Conservation (phyloP, 495 filamentous ascomycete genomes). For the Glarea lozoyensis region DNA sequence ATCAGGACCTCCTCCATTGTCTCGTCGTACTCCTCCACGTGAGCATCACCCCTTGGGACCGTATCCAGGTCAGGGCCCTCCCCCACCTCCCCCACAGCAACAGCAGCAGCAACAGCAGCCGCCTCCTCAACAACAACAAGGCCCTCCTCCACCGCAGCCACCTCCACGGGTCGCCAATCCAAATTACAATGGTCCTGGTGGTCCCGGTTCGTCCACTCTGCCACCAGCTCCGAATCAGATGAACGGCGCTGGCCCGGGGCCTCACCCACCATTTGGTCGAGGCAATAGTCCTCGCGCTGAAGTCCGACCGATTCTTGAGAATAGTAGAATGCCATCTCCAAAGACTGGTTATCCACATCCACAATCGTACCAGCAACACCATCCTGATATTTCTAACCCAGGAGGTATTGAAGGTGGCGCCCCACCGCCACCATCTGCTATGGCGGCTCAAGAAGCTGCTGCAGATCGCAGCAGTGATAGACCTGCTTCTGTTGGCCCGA, state of each 20-base stretch:
- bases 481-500: conserved; percentile 68
- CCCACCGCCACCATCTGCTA: conserved; percentile 63
- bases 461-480: conserved; percentile 69
- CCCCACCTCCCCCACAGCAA: conserved; percentile 49
- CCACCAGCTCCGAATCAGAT: conserved; percentile 50
- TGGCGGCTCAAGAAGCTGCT: conserved; percentile 63
- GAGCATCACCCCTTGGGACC: conserved; percentile 41
- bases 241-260: conserved; percentile 26
- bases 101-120: too few relatives aligned
- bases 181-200: conserved; percentile 48
- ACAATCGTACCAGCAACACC: conserved; percentile 61
- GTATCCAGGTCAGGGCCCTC: conserved; percentile 47
- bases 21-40: conserved; percentile 16
- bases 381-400: conserved; percentile 44
- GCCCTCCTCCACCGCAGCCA: conserved; percentile 28
- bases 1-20: conserved; percentile 26
- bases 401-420: conserved; percentile 68
- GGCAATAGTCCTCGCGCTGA: conserved; percentile 71
- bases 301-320: conserved; percentile 77
- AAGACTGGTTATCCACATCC: conserved; percentile 74
- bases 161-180: conserved; percentile 61
- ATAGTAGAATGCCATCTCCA: conserved; percentile 74
- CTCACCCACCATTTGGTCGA: conserved; percentile 45
- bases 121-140: conserved; percentile 30
- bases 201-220: conserved; percentile 24